Evolutionary conservation across 768 basidiomycete genomes (phyloP).

Genomic region (Kwoniella europaea): DNA sequence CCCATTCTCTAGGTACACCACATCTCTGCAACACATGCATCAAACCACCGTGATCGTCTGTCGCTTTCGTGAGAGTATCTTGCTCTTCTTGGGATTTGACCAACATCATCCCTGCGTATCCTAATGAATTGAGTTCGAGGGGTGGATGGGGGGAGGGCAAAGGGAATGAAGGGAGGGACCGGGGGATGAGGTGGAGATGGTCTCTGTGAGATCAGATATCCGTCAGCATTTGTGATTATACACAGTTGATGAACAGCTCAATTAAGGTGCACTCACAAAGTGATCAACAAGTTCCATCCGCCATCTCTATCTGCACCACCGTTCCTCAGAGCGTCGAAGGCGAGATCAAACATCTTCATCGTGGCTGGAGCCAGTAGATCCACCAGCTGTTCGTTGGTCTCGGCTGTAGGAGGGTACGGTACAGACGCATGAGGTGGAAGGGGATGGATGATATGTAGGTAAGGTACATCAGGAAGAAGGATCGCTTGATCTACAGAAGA

Average conservation of each 20-base stretch:
- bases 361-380: constrained; percentile 48
- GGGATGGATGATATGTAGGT: constrained; percentile 61
- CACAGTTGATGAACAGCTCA: neutral
- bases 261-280: constrained; percentile 40
- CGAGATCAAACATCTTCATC: constrained; percentile 51
- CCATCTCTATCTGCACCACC: constrained; percentile 42
- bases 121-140: constrained; percentile 81
- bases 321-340: constrained; percentile 48
- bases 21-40: constrained; percentile 48
- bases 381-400: constrained; percentile 40
- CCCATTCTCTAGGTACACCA: constrained; percentile 53
- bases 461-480: constrained; percentile 67
- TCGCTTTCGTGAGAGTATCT: constrained; percentile 66
- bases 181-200: constrained; percentile 85
- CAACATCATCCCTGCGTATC: constrained; percentile 86
- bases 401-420: constrained; percentile 39
- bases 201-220: constrained; percentile 55
- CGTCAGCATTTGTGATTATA: neutral
- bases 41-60: constrained; percentile 39
- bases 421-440: constrained; percentile 35
- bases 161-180: constrained; percentile 60
- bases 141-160: constrained; percentile 30
- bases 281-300: constrained; percentile 56
- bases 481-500: constrained; percentile 20
- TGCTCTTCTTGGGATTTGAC: constrained; percentile 81